A percentile compares a stretch with the other conserved stretches of the same genome.
Evolutionary conservation across 1,284 basidiomycete species (phyloP).

Genomic region (Anthracocystis panici-leucophaei): DNA sequence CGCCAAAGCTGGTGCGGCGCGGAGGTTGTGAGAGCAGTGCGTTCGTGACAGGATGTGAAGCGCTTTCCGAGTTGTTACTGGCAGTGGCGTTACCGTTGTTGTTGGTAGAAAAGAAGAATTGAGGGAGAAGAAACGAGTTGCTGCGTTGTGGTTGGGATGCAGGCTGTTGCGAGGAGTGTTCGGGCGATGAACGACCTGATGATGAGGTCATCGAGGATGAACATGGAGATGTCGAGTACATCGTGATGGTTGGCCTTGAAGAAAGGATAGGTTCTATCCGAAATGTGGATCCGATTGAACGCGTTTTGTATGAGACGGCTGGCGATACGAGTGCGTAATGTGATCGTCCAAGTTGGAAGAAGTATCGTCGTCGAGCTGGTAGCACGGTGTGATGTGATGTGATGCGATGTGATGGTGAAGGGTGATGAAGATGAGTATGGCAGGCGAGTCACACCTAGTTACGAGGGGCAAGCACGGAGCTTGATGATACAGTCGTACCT

Average conservation of each 20-base stretch:
- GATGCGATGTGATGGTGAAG: too few relatives aligned
- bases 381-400: too few relatives aligned
- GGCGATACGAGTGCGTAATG: too few relatives aligned
- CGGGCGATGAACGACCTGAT: constrained; percentile 44
- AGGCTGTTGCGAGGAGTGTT: constrained; percentile 22
- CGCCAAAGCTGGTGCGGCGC: constrained; percentile 49
- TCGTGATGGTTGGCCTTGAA: neutral
- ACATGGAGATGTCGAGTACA: constrained; percentile 48
- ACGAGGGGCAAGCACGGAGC: too few relatives aligned
- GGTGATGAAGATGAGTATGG: too few relatives aligned
- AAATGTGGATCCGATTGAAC: neutral
- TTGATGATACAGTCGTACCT: too few relatives aligned
- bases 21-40: constrained; percentile 31
- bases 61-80: neutral
- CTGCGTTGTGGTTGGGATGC: constrained; percentile 23
- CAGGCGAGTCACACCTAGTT: too few relatives aligned
- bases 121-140: constrained; percentile 46
- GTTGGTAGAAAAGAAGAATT: constrained; percentile 31
- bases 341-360: too few relatives aligned
- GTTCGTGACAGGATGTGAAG: constrained; percentile 18
- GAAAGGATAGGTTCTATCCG: neutral
- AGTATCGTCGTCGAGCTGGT: too few relatives aligned
- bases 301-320: too few relatives aligned
- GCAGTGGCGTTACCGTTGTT: constrained; percentile 1
- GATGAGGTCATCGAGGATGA: constrained; percentile 35